Percentiles rank a stretch among this genome's conserved stretches.
Conservation (phyloP, 768 basidiomycete genomes). For the Gyrodon lividus region DNA sequence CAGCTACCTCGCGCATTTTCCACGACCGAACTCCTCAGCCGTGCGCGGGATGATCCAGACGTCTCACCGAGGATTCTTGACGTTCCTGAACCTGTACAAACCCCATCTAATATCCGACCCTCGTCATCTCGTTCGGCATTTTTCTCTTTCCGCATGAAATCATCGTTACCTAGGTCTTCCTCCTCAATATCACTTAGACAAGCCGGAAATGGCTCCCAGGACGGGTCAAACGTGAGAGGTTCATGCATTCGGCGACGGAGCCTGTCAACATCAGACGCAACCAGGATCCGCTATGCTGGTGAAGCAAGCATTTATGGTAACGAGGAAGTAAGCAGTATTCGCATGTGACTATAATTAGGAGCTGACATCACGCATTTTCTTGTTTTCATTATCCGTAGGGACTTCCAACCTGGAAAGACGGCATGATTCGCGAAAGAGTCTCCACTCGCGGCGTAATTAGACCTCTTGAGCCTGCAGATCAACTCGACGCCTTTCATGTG, state of each 20-base stretch:
- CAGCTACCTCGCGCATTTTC: conserved; percentile 8
- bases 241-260: conserved; percentile 19
- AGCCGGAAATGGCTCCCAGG: conserved; percentile 6
- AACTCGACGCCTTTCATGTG: conserved; percentile 65
- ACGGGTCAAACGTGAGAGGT: conserved; percentile 18
- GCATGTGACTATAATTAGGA: neutral
- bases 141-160: conserved; percentile 16
- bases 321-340: conserved; percentile 40
- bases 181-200: conserved; percentile 11
- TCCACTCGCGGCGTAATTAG: conserved; percentile 81
- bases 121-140: conserved; percentile 14
- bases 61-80: neutral
- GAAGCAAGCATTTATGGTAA: conserved; percentile 56
- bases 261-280: conserved; percentile 7
- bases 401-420: conserved; percentile 39
- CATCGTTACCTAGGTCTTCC: conserved; percentile 14
- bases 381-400: conserved; percentile 27
- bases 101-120: conserved; percentile 2
- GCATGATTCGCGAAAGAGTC: conserved; percentile 91
- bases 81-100: neutral
- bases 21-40: conserved; percentile 1
- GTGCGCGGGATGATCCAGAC: neutral
- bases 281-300: conserved; percentile 48
- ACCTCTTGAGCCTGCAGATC: conserved; percentile 67
- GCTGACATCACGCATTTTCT: conserved; percentile 4